Evolutionary conservation across 2,329 filamentous ascomycete species (phyloP), one percentile per base, ranked within the genome.

Genomic region (Claviceps pazoutovae): DNA sequence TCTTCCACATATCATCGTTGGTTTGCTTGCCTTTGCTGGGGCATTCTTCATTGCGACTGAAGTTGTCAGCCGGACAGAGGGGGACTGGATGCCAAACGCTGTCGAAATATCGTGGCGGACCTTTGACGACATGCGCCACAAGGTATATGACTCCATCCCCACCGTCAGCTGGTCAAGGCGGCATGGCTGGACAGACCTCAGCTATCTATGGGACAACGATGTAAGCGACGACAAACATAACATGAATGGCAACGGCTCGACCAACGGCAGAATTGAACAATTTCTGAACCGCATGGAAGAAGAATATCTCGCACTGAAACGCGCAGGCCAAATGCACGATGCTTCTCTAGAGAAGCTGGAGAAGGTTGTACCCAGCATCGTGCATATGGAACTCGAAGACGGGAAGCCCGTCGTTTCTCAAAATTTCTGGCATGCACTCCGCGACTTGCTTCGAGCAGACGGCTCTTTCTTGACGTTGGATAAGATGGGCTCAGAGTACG

Each of bases 361-460:
- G 46, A 58, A 66, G 0, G 65, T 75, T 4, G 64, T 87, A 3
- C 83, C 84, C 0, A 70, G 74, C 13, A 58, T 75, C 9, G 68
- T 87, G 4, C 74, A 77, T 54, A 73, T 84, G 56, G 70, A 74
- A 14, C 70, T 72, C 7, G 64, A 68, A 37, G 64, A 76, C 34
- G 82, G 81, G 14, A 71, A 74, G 9, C 64, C 70, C 0, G 66
- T 75, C 21, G 75, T 87, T 16, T 68, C 76, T 0, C 71, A 78
- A 23, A 74, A 80, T 2, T 85, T 88, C 54, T 88, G 80, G 88
- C 71, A 78, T 52, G 83, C 82, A 0, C 62, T 88, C 8, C 70
- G 72, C 23, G 74, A 76, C 50, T 71, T 75, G 52, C 74, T 85
- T 47, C 67, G 67, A 19, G 63, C 68, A 1, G 76, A 78, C 44